Conservation (phyloP, 371 early-diverging fungal species). For the Zopfochytrium polystomum region DNA sequence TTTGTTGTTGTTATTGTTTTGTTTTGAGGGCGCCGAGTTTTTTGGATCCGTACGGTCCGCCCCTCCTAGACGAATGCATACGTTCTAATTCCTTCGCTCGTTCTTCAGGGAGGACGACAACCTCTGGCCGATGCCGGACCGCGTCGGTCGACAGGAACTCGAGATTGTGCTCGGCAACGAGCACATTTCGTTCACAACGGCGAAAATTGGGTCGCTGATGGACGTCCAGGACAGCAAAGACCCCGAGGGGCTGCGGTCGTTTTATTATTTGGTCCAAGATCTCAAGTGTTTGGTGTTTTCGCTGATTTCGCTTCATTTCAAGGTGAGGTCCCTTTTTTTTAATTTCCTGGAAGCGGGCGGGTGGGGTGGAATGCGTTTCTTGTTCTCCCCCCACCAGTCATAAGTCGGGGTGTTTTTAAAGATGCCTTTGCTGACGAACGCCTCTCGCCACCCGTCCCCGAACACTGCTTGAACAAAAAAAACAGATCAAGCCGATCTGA, state of each 20-base stretch:
- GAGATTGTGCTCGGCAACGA: conserved; percentile 87
- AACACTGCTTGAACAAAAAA: no score
- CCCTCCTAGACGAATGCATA: not conserved
- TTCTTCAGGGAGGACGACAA: conserved; percentile 78
- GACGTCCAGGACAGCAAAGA: conserved; percentile 89
- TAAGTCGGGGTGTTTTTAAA: no score
- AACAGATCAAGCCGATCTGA: no score
- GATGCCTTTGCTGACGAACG: no score
- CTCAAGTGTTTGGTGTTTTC: conserved; percentile 93
- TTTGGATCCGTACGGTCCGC: no score
- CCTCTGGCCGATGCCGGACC: conserved; percentile 89
- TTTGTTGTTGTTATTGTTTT: no score
- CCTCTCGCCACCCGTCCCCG: no score
- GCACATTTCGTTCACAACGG: conserved; percentile 91
- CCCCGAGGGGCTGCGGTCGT: conserved; percentile 89
- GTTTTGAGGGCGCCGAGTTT: no score
- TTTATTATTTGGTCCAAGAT: conserved; percentile 97
- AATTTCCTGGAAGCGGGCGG: no score
- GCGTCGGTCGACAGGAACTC: conserved; percentile 89
- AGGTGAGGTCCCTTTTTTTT: conserved; percentile 68
- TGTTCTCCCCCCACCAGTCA: no score
- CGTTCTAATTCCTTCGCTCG: not conserved
- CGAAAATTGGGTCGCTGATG: conserved; percentile 86
- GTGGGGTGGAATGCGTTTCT: no score
- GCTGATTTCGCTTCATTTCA: conserved; percentile 91